Conservation (phyloP, 2,329 filamentous ascomycete genomes). For the Xylariaceae sp. region DNA sequence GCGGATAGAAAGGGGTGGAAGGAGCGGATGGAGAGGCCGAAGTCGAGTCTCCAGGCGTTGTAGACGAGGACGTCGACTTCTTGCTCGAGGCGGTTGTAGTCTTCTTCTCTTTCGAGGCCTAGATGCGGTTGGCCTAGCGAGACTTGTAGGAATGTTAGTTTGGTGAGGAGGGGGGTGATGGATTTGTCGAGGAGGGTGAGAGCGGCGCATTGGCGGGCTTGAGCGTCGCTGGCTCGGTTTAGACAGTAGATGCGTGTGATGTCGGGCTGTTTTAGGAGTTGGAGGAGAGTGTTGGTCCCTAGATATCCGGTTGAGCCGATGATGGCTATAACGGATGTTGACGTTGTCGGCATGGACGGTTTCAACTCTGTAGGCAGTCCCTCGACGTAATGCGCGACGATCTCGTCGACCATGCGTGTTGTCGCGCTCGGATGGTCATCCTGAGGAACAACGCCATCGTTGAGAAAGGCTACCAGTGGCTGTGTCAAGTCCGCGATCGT, state of each 20-base stretch:
- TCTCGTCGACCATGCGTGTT: background rate
- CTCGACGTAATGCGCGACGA: constrained; percentile 4
- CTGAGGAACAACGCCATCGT: constrained; percentile 7
- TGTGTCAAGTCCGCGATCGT: constrained; percentile 10
- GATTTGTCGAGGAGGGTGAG: background rate
- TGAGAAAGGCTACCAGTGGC: constrained; percentile 11
- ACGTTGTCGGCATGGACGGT: background rate
- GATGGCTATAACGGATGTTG: constrained; percentile 6
- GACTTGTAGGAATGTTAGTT: constrained; percentile 13
- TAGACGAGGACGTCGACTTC: constrained; percentile 20
- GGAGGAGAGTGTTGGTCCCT: constrained; percentile 5
- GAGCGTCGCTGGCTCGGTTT: constrained; percentile 14
- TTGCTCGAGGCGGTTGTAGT: background rate
- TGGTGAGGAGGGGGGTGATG: background rate
- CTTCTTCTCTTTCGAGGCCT: constrained; percentile 6
- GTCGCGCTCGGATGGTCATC: background rate
- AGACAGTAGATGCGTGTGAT: constrained; percentile 19
- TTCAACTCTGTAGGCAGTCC: background rate
- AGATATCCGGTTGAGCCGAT: constrained; percentile 21
- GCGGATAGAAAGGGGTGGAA: constrained; percentile 20
- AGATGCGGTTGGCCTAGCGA: constrained; percentile 13
- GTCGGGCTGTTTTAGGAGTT: constrained; percentile 6
- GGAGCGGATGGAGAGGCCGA: constrained; percentile 19
- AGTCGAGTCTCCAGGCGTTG: constrained; percentile 26
- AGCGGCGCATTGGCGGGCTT: constrained; percentile 2